Evolutionary conservation across 176 grass and related monocot species (phyloP), one percentile per base, ranked within the genome.

Genomic region (Oryza glaberrima): DNA sequence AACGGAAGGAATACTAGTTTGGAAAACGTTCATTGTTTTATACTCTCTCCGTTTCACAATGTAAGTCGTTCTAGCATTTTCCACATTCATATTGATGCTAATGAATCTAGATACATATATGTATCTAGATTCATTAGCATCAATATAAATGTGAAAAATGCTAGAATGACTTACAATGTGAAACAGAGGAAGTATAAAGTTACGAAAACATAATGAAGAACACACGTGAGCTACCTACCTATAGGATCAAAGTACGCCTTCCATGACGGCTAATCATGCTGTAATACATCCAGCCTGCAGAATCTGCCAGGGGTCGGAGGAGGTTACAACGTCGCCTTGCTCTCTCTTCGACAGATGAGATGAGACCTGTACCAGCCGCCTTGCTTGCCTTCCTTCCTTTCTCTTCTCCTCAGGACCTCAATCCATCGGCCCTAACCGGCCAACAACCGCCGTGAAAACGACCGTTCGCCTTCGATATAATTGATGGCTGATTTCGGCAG

Each of bases 251-350:
- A 48, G 41, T 10, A 71, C 66, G 13, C 10, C 11, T 9, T 80
- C 26, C 15, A 8, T 3, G 3, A 48, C 17, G 28, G 14, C 77
- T 9, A 44, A 76, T 41, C 19, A 60, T 13, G 49, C 32, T 11
- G 30, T 58, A 6, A n/a, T 20, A 36, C 16, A 38, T 58, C 17
- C 34, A 20, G 22, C 52, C 75, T 77, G 75, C 54, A 19, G 47
- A 71, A 32, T 34, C 69, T 14, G 70, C 0, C 6, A 25, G 3
- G 16, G 67, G 17, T 54, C 51, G 40, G 65, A 80, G 25, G 52
- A 77, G 72, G 66, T 85, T 79, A 9, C 47, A 69, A 76, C 48
- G 63, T 87, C 78, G 47, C 22, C 78, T 4, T 76, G 85, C 60
- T 72, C 52, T 56, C 52, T 1, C 35, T 20, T 4, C 0, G 28